Base-by-base conservation (phyloP, 1,139 yeast genomes). In the Debaryomyces nepalensis region DNA sequence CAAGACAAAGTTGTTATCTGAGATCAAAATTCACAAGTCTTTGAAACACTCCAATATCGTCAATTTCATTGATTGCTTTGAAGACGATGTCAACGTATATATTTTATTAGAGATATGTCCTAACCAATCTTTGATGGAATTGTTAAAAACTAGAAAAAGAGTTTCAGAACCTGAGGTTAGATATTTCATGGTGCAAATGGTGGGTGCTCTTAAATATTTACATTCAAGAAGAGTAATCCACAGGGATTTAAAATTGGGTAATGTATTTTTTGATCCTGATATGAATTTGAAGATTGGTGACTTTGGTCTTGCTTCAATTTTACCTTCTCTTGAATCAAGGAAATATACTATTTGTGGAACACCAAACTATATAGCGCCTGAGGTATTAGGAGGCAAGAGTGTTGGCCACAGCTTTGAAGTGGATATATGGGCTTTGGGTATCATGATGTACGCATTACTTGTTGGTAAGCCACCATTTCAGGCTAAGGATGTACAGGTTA, bases 351-450 rank as follows among this genome's bases (percentile, higher is more conserved):
- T 93, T 44, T 93, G 99, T 66, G 99, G 99, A 43, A 93, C 99
- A 11, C 99, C 99, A 46, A 93, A 93, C 66, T 93, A 93, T 63
- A 93, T 93, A 61, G 97, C 98, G 0, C 99, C 99, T 7, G 99
- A 93, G 67, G 96, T 93, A 11, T 73, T 93, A 50, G 87, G 90
- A 37, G 96, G 97, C 20, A 88, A 89, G 57, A 80, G 77, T 42
- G 81, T 85, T 22, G 98, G 97, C 3, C 98, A 93, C 64, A 83
- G 95, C 44, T 90, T 83, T 59, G 97, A 90, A 63, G 97, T 90
- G 31, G 99, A 93, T 63, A 81, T 89, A 52, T 93, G 99, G 99
- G 95, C 98, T 5, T 82, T 90, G 54, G 99, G 99, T 47, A 88
- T 93, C 46, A 93, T 93, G 89, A 76, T 93, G 73, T 93, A 86